phyloP scores from a whole-genome alignment of 2,329 filamentous ascomycete species.

The Rhexocercosporidium sp. region DNA sequence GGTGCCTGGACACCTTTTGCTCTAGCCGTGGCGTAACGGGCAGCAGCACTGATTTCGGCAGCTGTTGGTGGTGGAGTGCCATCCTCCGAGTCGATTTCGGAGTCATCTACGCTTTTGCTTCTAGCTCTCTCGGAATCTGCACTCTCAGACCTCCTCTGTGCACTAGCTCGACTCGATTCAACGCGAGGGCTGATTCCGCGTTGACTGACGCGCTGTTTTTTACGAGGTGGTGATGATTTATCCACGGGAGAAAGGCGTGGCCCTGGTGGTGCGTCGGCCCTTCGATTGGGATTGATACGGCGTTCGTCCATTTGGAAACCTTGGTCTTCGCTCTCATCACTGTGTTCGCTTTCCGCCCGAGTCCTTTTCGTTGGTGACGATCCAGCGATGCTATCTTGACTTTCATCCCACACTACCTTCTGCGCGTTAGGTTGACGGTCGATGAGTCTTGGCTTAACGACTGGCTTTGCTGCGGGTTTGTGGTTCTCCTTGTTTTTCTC shows the following conservation, averaged over 20 bases:
- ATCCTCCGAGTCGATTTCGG: conserved; percentile 19
- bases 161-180: conserved; percentile 29
- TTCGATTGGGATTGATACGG: conserved; percentile 27
- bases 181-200: background rate
- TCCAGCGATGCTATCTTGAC: conserved; percentile 19
- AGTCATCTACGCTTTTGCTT: background rate
- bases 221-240: conserved; percentile 9
- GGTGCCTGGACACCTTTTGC: background rate
- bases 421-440: conserved; percentile 32
- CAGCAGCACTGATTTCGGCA: conserved; percentile 18
- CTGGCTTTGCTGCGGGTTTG: background rate
- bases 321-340: conserved; percentile 33
- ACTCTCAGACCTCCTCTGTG: conserved; percentile 8
- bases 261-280: conserved; percentile 9
- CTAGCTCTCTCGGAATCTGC: background rate
- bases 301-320: conserved; percentile 35
- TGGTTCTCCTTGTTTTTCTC: conserved; percentile 42
- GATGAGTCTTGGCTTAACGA: conserved; percentile 24
- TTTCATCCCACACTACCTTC: conserved; percentile 28
- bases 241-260: conserved; percentile 7
- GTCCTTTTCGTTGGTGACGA: conserved; percentile 13
- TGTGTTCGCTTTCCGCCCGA: conserved; percentile 10
- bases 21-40: conserved; percentile 8
- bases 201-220: conserved; percentile 9
- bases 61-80: conserved; percentile 18